Percentiles rank a stretch among this genome's conserved stretches.
Evolutionary conservation across 2,329 filamentous ascomycete genomes (phyloP).

Genomic region (Aspergillus awamori): DNA sequence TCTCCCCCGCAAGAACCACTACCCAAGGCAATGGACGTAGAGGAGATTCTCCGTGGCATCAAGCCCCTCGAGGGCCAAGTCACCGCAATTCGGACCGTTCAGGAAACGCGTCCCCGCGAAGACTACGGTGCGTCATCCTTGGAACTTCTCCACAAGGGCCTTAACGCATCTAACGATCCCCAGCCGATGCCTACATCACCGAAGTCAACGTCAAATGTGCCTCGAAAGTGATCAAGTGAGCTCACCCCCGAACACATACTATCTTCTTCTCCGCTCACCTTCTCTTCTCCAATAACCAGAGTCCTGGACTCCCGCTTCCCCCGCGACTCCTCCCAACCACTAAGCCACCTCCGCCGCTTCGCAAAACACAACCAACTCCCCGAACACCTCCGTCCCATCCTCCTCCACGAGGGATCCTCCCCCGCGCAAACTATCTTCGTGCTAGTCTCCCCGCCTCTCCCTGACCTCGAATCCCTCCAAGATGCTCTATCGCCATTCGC

Average conservation of each 20-base stretch:
- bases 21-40: constrained; percentile 25
- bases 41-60: constrained; percentile 29
- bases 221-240: constrained; percentile 49
- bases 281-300: constrained; percentile 26
- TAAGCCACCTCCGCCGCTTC: constrained; percentile 47
- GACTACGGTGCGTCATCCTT: constrained; percentile 42
- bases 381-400: constrained; percentile 26
- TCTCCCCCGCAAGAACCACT: background rate
- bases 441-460: constrained; percentile 45
- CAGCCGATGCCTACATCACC: constrained; percentile 48
- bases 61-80: constrained; percentile 39
- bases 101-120: constrained; percentile 45
- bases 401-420: constrained; percentile 22
- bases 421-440: constrained; percentile 43
- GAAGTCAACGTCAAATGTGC: constrained; percentile 50
- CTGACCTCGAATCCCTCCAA: constrained; percentile 37
- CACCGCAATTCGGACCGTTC: constrained; percentile 46
- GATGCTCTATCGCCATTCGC: constrained; percentile 43
- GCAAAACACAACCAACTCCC: constrained; percentile 41
- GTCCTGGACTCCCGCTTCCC: constrained; percentile 43
- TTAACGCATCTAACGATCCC: constrained; percentile 10
- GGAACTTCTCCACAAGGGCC: background rate
- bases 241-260: background rate
- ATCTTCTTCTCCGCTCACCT: background rate
- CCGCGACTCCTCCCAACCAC: constrained; percentile 35